Evolutionary conservation across 257 asterid genomes (phyloP).

Genomic region (Striga asiatica): DNA sequence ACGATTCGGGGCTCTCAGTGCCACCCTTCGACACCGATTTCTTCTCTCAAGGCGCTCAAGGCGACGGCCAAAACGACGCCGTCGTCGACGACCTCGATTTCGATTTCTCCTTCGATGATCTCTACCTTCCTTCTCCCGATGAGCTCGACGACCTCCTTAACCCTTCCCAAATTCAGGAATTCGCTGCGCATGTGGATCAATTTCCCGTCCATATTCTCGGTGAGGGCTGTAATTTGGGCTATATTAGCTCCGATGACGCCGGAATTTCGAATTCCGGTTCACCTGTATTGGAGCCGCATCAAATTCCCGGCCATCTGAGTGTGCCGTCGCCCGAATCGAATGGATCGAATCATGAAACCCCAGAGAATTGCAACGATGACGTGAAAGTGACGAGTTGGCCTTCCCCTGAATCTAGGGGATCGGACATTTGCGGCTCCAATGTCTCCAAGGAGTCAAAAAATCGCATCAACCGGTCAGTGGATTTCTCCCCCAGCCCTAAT

Average conservation of each 20-base stretch:
- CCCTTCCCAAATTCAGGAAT: slow-evolving; percentile 6
- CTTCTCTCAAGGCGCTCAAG: slow-evolving; percentile 19
- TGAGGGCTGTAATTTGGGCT: slow-evolving; percentile 13
- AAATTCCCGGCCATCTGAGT: slow-evolving; percentile 28
- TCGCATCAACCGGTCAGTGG: slow-evolving; percentile 26
- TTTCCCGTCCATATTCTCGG: slow-evolving; percentile 14
- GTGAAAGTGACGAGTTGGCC: slow-evolving; percentile 31
- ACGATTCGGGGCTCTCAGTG: slow-evolving; percentile 28
- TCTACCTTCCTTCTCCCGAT: slow-evolving; percentile 19
- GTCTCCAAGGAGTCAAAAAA: slow-evolving; percentile 35
- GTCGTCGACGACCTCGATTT: slow-evolving; percentile 36
- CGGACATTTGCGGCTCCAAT: slow-evolving; percentile 44
- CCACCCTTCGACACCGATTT: slow-evolving; percentile 43
- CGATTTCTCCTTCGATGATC: slow-evolving; percentile 42
- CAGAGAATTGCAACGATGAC: slow-evolving; percentile 23
- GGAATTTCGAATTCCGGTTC: slow-evolving; percentile 25
- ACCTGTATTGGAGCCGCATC: slow-evolving; percentile 18
- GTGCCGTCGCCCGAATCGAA: slow-evolving; percentile 53
- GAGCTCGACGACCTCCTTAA: slow-evolving; percentile 24
- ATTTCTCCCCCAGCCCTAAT: slow-evolving; percentile 27
- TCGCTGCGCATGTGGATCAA: slow-evolving; percentile 18
- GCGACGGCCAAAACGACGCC: slow-evolving; percentile 14
- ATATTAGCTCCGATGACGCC: slow-evolving; percentile 27
- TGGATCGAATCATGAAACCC: slow-evolving; percentile 33
- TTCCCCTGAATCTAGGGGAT: slow-evolving; percentile 53